Percentiles rank a stretch among this genome's conserved stretches.
Conservation (phyloP, 2,329 filamentous ascomycete genomes). For the Amauroascus niger region DNA sequence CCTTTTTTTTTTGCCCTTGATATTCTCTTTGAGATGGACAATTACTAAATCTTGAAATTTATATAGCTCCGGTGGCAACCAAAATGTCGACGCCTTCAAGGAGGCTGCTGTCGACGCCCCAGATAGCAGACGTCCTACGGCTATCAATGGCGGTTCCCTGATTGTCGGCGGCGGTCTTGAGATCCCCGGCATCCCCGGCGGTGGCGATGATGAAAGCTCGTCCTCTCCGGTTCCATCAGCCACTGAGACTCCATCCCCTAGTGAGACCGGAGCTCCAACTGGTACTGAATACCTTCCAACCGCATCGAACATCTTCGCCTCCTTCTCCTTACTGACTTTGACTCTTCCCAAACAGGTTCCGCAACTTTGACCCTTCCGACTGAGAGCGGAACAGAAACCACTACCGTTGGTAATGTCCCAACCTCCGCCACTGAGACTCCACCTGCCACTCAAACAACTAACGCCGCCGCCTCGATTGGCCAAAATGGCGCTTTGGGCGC, state of each 20-base stretch:
- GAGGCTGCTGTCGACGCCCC: background rate
- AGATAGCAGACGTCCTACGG: constrained; percentile 6
- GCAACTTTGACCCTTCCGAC: background rate
- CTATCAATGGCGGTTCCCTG: constrained; percentile 11
- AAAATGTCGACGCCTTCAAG: constrained; percentile 10
- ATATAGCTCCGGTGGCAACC: constrained; percentile 10
- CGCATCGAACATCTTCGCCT: background rate
- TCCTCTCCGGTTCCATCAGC: no score
- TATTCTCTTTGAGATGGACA: no score
- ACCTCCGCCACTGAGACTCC: background rate
- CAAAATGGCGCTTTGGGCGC: background rate
- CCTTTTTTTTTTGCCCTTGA: no score
- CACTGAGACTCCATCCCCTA: background rate
- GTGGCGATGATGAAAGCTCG: background rate
- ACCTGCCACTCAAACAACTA: background rate
- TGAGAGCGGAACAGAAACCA: background rate
- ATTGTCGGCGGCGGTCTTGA: constrained; percentile 3
- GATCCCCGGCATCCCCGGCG: constrained; percentile 1
- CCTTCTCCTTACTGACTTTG: background rate
- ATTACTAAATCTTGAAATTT: background rate
- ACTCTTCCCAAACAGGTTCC: background rate
- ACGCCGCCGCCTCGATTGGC: background rate
- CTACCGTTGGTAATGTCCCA: background rate
- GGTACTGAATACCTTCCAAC: background rate
- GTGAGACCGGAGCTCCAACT: background rate